These are phyloP conservation scores for Sporodiniella umbellata DNA, from an alignment of 371 early-diverging fungal genomes.

Conservation along the genomic window DNA sequence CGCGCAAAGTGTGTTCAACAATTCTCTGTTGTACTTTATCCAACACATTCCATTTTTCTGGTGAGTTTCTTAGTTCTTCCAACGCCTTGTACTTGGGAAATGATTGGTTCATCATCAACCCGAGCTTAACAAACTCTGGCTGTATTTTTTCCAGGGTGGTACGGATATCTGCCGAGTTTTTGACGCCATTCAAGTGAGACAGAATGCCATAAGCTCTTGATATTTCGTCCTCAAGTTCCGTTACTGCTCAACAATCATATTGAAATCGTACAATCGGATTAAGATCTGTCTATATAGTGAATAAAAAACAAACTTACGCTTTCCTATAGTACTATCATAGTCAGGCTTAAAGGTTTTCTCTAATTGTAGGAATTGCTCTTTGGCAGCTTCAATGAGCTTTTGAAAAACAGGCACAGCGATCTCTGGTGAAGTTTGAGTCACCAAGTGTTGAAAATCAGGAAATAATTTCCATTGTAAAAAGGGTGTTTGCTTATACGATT, in stretches of 20 bases:
- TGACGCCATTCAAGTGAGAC: constrained; percentile 60
- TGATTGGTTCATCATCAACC: constrained; percentile 60
- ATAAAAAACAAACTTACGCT: constrained; percentile 47
- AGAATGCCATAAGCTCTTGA: constrained; percentile 56
- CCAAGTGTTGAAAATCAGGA: constrained; percentile 51
- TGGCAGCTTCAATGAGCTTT: constrained; percentile 39
- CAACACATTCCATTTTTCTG: constrained; percentile 34
- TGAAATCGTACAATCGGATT: too few relatives aligned
- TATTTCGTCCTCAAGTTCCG: constrained; percentile 55
- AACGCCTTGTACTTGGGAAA: constrained; percentile 57
- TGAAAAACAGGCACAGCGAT: constrained; percentile 54
- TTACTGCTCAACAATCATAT: too few relatives aligned
- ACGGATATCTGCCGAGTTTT: constrained; percentile 56
- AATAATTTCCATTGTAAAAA: constrained; percentile 54
- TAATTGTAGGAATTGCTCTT: constrained; percentile 43
- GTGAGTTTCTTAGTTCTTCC: constrained; percentile 36
- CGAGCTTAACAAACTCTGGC: constrained; percentile 51
- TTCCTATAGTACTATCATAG: constrained; percentile 61
- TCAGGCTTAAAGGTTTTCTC: constrained; percentile 56
- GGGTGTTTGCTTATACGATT: constrained; percentile 19
- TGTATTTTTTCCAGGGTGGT: constrained; percentile 57
- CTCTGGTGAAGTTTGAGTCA: constrained; percentile 37
- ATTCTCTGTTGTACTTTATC: constrained; percentile 58
- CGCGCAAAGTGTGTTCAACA: constrained; percentile 50
- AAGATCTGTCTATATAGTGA: too few relatives aligned